Evolutionary conservation across 2,329 filamentous ascomycete species (phyloP), one percentile per base, ranked within the genome.

Genomic region (Tolypocladium nubicola): DNA sequence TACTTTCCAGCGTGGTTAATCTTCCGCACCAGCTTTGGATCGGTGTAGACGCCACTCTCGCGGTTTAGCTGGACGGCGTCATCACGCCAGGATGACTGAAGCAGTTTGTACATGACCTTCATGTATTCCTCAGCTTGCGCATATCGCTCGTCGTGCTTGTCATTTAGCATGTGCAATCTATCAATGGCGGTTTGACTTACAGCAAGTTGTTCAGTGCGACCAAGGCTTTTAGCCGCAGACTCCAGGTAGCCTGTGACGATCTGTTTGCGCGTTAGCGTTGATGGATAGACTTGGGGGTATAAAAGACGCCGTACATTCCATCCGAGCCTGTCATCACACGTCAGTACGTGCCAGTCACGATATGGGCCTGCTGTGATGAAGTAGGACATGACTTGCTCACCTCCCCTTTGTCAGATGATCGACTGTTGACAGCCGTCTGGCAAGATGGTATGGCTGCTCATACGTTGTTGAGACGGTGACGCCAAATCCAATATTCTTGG

Each of bases 161-260:
- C 0, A 3, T 37, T 4, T 37, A 37, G 35, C 11, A 11, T 11
- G 9, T 2, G 35, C 35, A 37, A 37, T 10, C 3, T 37, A 37
- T 11, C 11, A 37, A 37, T 2, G 10, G 35, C 9, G 35, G 35
- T 3, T 13, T 37, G 6, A 38, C 60, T 60, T 55, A 68, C 64
- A 3, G 52, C 62, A 3, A 64, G 75, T 63, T 88, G 85, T 23
- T 83, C 75, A 13, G 76, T 72, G 40, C 78, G 77, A 2, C 84
- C 83, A 53, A 88, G 71, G 64, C 88, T 89, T 13, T 79, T 78
- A 0, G 86, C 86, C 0, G 86, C 86, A 1, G 82, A 86, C 66
- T 89, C 85, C 0, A 89, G 76, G 65, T 88, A 89, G 54, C 84
- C 83, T 0, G 86, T 89, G 0, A 89, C 86, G 56, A 89, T 83